phyloP scores from a whole-genome alignment of 441 rosid species.

The Brassica balearica region DNA sequence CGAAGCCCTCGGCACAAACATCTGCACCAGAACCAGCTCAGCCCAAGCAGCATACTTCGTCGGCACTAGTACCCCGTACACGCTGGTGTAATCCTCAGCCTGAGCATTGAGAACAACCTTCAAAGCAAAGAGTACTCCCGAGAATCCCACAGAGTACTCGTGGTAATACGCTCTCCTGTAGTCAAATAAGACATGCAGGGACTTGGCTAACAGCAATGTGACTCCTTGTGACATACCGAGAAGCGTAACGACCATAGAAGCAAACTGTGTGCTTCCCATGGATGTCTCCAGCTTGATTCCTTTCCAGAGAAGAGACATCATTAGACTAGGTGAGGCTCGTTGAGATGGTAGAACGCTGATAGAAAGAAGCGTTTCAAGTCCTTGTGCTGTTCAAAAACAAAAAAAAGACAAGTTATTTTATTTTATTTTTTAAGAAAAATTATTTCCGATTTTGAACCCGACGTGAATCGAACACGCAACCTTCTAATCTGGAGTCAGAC shows the following conservation, averaged over 20 bases:
- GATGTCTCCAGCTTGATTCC: slow-evolving; percentile 82
- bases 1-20: slow-evolving; percentile 85
- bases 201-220: slow-evolving; percentile 71
- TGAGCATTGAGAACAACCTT: slow-evolving; percentile 86
- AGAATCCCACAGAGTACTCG: slow-evolving; percentile 80
- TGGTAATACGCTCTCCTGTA: slow-evolving; percentile 65
- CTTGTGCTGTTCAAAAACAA: slow-evolving; percentile 58
- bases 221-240: slow-evolving; percentile 89
- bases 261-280: slow-evolving; percentile 88
- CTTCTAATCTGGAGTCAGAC: too few relatives aligned
- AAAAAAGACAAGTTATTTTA: neutral
- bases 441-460: too few relatives aligned
- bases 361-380: slow-evolving; percentile 78
- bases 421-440: too few relatives aligned
- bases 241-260: slow-evolving; percentile 68
- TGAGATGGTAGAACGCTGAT: slow-evolving; percentile 82
- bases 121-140: slow-evolving; percentile 91
- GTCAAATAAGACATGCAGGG: slow-evolving; percentile 69
- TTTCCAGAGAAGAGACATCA: slow-evolving; percentile 94
- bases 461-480: too few relatives aligned
- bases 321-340: slow-evolving; percentile 83
- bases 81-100: slow-evolving; percentile 59
- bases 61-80: slow-evolving; percentile 75
- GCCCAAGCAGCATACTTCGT: slow-evolving; percentile 92
- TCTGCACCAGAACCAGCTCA: slow-evolving; percentile 80